Percentiles rank a stretch among this genome's conserved stretches.
These are phyloP conservation scores for Daldinia sp. DNA, from an alignment of 2,329 filamentous ascomycete genomes.

Conservation along the genomic window DNA sequence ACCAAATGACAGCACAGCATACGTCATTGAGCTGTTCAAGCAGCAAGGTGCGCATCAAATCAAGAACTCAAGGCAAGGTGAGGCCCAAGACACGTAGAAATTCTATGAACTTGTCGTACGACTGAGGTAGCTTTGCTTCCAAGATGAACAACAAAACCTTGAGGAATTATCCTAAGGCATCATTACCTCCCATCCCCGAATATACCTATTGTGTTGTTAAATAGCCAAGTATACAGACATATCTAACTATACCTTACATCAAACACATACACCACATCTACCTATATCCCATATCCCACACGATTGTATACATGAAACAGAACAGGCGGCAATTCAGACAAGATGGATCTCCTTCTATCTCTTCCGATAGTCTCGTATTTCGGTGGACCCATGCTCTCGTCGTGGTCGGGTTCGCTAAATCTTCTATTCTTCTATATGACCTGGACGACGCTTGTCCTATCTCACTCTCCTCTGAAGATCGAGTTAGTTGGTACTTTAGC, in stretches of 20 bases:
- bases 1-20: constrained; percentile 23
- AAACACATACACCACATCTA: not conserved
- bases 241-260: not conserved
- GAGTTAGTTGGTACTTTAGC: constrained; percentile 76
- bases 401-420: constrained; percentile 82
- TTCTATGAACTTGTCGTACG: not conserved
- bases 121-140: constrained; percentile 1
- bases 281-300: not conserved
- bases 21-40: constrained; percentile 29
- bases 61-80: constrained; percentile 21
- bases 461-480: constrained; percentile 76
- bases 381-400: constrained; percentile 66
- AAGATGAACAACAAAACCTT: constrained; percentile 2
- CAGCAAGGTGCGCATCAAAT: constrained; percentile 17
- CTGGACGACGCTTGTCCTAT: constrained; percentile 84
- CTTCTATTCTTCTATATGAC: constrained; percentile 90
- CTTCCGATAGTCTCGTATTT: constrained; percentile 76
- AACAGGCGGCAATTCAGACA: constrained; percentile 23
- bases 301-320: not conserved
- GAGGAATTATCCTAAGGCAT: not conserved
- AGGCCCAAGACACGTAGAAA: constrained; percentile 23
- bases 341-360: constrained; percentile 73
- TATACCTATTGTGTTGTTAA: not conserved
- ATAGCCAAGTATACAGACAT: not conserved
- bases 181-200: not conserved